phyloP scores from a whole-genome alignment of 1,139 yeast species.

The Hemisphaericaspora xylanilytica region DNA sequence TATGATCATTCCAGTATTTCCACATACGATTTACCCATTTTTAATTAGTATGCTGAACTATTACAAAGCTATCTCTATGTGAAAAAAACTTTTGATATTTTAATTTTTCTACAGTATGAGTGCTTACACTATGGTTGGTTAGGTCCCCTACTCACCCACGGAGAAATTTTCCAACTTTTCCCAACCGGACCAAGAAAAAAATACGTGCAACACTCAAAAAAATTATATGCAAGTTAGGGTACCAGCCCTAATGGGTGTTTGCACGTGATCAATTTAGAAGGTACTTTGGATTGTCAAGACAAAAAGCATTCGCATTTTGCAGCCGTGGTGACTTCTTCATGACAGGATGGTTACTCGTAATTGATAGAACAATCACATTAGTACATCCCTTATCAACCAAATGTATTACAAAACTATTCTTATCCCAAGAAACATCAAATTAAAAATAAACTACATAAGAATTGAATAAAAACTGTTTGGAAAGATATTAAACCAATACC shows the following conservation, averaged over 20 bases:
- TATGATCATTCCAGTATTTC: not conserved
- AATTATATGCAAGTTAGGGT: constrained; percentile 12
- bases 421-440: too few species aligned
- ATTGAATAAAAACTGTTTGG: constrained; percentile 5
- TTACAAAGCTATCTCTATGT: constrained; percentile 8
- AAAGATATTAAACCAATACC: constrained; percentile 14
- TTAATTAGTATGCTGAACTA: constrained; percentile 28
- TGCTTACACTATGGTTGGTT: not conserved
- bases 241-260: constrained; percentile 19
- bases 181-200: too few species aligned
- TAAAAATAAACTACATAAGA: constrained; percentile 10
- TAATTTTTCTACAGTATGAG: constrained; percentile 9
- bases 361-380: not conserved
- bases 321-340: too few species aligned
- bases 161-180: constrained; percentile 18
- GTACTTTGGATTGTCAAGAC: too few species aligned
- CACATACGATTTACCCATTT: constrained; percentile 81
- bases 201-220: constrained; percentile 4
- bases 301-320: too few species aligned
- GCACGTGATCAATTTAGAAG: constrained; percentile 4
- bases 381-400: not conserved
- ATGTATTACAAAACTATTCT: too few species aligned
- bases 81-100: constrained; percentile 14
- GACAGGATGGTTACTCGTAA: too few species aligned
- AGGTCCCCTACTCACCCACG: constrained; percentile 1